Conservation (phyloP, 1,284 basidiomycete species). For the Singerocomus inundabilis region DNA sequence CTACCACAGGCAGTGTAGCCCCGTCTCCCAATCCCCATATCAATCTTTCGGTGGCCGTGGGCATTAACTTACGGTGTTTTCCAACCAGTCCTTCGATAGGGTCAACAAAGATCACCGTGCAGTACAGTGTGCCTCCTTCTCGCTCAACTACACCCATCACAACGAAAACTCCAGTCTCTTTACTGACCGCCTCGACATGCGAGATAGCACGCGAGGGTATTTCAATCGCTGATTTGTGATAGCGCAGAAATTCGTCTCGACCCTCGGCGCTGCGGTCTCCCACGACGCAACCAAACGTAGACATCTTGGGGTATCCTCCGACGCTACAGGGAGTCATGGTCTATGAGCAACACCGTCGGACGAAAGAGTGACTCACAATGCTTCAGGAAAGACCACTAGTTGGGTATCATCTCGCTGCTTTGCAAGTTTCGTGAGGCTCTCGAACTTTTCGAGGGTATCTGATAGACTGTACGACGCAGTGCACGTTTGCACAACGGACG, state of each 20-base stretch:
- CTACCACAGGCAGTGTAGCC: slow-evolving; percentile 47
- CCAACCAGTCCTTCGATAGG: slow-evolving; percentile 55
- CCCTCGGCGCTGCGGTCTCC: slow-evolving; percentile 54
- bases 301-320: slow-evolving; percentile 66
- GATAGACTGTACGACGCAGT: slow-evolving; percentile 52
- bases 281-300: slow-evolving; percentile 57
- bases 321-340: slow-evolving; percentile 40
- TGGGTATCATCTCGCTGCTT: slow-evolving; percentile 51
- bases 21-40: slow-evolving; percentile 68
- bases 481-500: slow-evolving; percentile 57
- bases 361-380: slow-evolving; percentile 48
- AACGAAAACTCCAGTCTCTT: slow-evolving; percentile 53
- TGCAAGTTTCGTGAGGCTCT: slow-evolving; percentile 48
- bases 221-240: slow-evolving; percentile 55
- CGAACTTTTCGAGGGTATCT: slow-evolving; percentile 57
- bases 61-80: slow-evolving; percentile 73
- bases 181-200: slow-evolving; percentile 52
- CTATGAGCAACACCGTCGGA: background rate
- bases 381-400: slow-evolving; percentile 72
- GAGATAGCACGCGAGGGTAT: slow-evolving; percentile 52
- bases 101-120: slow-evolving; percentile 65
- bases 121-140: slow-evolving; percentile 66
- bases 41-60: slow-evolving; percentile 66
- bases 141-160: slow-evolving; percentile 71
- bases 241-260: slow-evolving; percentile 60